Evolutionary conservation across 345 rosid species (phyloP).

Genomic region (Hibiscus trionum): DNA sequence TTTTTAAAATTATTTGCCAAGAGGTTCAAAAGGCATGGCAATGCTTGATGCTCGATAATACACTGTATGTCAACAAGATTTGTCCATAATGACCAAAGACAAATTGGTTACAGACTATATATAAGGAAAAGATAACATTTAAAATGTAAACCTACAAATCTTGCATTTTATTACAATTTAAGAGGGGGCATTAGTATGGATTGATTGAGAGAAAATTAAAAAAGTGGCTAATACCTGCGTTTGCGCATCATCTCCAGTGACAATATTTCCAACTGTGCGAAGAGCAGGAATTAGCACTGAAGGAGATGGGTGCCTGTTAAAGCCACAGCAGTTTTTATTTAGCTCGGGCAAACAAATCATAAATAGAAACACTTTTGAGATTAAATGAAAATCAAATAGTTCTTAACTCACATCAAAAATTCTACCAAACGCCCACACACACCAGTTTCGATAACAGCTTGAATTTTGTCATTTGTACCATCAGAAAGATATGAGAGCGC

Average conservation of each 20-base stretch:
- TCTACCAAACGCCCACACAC: constrained; percentile 76
- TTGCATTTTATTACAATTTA: not conserved
- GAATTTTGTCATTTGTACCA: constrained; percentile 93
- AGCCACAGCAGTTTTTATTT: not conserved
- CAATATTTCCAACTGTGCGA: constrained; percentile 82
- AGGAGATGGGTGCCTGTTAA: constrained; percentile 65
- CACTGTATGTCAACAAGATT: constrained; percentile 27
- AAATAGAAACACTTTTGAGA: constrained; percentile 2
- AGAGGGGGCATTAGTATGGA: not conserved
- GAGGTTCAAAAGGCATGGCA: constrained; percentile 66
- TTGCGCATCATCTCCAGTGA: constrained; percentile 81
- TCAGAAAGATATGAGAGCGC: constrained; percentile 91
- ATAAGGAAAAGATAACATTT: not conserved
- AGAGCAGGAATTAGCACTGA: constrained; percentile 88
- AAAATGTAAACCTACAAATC: not conserved
- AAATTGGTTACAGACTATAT: not conserved
- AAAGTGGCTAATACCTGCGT: constrained; percentile 41
- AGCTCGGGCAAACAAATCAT: not conserved
- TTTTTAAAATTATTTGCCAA: constrained; percentile 64
- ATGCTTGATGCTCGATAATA: constrained; percentile 56
- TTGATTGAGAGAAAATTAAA: not conserved
- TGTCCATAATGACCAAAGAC: not conserved
- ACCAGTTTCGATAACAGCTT: constrained; percentile 81
- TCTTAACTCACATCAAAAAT: constrained; percentile 60
- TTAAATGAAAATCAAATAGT: not conserved